Percentiles rank a stretch among this genome's conserved stretches.
phyloP scores from a whole-genome alignment of 441 rosid species.

The Raphanus hybrid region DNA sequence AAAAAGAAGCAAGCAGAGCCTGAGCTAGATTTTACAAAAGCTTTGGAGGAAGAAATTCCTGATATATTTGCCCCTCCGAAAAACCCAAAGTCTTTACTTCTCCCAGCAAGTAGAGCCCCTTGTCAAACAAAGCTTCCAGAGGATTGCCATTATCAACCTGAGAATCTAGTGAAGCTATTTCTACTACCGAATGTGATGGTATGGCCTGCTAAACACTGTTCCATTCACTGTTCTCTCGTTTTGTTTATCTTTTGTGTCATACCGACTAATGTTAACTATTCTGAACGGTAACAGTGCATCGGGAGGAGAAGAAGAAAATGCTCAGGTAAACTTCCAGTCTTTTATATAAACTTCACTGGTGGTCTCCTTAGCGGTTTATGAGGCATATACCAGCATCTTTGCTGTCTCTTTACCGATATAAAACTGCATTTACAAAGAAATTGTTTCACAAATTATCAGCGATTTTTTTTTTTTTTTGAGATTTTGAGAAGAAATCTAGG shows the following conservation, averaged over 20 bases:
- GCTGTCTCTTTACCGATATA: background rate
- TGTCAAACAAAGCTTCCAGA: slow-evolving; percentile 80
- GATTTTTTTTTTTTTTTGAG: slow-evolving; percentile 7
- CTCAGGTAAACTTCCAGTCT: slow-evolving; percentile 50
- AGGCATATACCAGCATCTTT: slow-evolving; percentile 20
- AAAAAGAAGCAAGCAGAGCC: slow-evolving; percentile 67
- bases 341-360: slow-evolving; percentile 5
- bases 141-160: slow-evolving; percentile 98
- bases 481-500: background rate
- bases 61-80: slow-evolving; percentile 83
- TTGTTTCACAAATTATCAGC: background rate
- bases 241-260: slow-evolving; percentile 22
- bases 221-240: background rate
- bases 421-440: background rate
- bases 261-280: slow-evolving; percentile 37
- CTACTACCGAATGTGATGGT: slow-evolving; percentile 85
- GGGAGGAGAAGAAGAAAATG: slow-evolving; percentile 66
- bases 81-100: slow-evolving; percentile 70
- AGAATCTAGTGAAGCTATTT: slow-evolving; percentile 84
- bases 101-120: slow-evolving; percentile 71
- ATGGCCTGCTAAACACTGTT: slow-evolving; percentile 36
- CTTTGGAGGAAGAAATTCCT: slow-evolving; percentile 64
- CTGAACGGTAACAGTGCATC: slow-evolving; percentile 67
- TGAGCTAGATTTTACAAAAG: slow-evolving; percentile 75
- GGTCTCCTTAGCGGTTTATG: background rate